phyloP scores from a whole-genome alignment of 306 rosid species.

The Rosa multiflora region DNA sequence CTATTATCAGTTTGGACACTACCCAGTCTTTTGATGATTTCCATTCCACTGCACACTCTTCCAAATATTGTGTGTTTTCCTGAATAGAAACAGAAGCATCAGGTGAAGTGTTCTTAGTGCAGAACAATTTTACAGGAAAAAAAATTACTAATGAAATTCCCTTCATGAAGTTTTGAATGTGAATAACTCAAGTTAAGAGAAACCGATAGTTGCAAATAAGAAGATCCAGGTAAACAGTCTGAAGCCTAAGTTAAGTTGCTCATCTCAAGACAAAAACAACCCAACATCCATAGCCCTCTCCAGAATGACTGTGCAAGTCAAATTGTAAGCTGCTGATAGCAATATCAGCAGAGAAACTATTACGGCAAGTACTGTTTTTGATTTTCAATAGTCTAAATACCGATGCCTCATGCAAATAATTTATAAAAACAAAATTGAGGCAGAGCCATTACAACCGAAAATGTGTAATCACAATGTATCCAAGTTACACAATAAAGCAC shows the following conservation, averaged over 20 bases:
- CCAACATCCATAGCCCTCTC: not conserved
- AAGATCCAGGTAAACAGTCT: not conserved
- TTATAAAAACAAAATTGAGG: not conserved
- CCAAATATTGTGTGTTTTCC: conserved; percentile 98
- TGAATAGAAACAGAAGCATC: conserved; percentile 39
- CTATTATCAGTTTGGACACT: conserved; percentile 94
- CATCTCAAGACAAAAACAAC: not conserved
- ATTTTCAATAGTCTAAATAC: not conserved
- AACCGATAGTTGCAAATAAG: not conserved
- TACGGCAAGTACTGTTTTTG: not conserved
- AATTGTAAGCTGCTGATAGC: not conserved
- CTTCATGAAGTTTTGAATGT: not conserved
- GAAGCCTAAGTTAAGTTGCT: not conserved
- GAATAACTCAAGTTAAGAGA: not conserved
- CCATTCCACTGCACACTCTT: conserved; percentile 88
- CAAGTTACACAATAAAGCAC: not conserved
- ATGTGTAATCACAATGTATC: not conserved
- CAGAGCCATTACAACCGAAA: not conserved
- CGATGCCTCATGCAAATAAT: not conserved
- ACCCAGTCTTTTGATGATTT: conserved; percentile 92
- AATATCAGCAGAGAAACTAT: not conserved
- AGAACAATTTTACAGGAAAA: not conserved
- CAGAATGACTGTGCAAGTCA: conserved; percentile 5
- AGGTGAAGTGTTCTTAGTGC: conserved; percentile 18
- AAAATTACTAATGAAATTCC: not conserved